Evolutionary conservation across 2,329 filamentous ascomycete species (phyloP).

Genomic region (Ceratocystis lukuohia): DNA sequence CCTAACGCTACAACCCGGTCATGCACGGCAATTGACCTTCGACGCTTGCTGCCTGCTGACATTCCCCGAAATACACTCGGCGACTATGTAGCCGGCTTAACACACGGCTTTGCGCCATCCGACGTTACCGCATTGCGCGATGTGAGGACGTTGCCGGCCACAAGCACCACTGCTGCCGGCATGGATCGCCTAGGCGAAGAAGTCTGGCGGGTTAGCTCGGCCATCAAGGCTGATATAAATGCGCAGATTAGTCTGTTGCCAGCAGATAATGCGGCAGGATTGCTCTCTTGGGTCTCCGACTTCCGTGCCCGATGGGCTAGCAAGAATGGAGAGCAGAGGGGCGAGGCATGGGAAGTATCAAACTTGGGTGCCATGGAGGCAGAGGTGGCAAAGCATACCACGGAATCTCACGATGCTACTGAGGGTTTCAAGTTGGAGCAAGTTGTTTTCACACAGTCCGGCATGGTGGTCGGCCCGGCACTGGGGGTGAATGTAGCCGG

Average conservation of each 20-base stretch:
- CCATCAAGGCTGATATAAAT: conserved; percentile 28
- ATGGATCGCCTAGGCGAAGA: neutral
- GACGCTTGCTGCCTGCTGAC: conserved; percentile 25
- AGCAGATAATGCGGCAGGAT: conserved; percentile 31
- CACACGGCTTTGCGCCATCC: conserved; percentile 25
- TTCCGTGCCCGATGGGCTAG: conserved; percentile 30
- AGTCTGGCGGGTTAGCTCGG: conserved; percentile 33
- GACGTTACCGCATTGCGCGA: conserved; percentile 21
- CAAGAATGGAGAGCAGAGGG: conserved; percentile 32
- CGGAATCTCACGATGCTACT: neutral
- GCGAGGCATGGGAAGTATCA: conserved; percentile 38
- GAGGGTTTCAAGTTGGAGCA: conserved; percentile 30
- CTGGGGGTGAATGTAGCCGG: conserved; percentile 36
- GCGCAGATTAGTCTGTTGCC: conserved; percentile 27
- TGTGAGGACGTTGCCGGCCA: no score
- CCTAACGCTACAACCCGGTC: neutral
- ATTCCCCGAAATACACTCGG: conserved; percentile 27
- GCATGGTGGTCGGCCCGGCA: conserved; percentile 31
- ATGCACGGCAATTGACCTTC: conserved; percentile 34
- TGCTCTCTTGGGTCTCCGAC: conserved; percentile 33
- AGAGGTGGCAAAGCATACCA: conserved; percentile 20
- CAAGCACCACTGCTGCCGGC: neutral
- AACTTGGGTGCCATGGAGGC: conserved; percentile 36
- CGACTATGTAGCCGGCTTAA: conserved; percentile 29
- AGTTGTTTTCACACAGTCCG: conserved; percentile 38